Base-by-base conservation (phyloP, 139 green algal species). In the Coelastrella sp. region DNA sequence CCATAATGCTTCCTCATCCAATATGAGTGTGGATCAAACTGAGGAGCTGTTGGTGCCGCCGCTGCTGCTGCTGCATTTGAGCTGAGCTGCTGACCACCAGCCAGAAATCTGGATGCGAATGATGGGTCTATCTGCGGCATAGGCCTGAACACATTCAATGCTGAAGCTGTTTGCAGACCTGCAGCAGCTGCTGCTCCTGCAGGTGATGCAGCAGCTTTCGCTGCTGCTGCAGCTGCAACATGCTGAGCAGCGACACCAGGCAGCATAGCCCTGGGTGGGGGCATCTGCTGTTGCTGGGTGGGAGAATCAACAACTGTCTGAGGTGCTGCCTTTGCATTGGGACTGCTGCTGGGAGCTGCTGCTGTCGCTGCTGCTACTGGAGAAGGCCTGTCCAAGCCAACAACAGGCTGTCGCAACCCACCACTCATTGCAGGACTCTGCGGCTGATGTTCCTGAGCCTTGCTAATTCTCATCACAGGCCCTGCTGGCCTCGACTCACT, bases 1-100 rank as follows among this genome's bases (percentile, higher is more conserved):
- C 86, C 86, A 7, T 85, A 90, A 60, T 90, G 86, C 86, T 86
- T 90, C 3, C 58, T 83, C 75, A 86, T 85, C 86, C 86, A 90
- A 47, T 86, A 90, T 3, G 76, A 61, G 20, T 90, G 86, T 13
- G 86, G 86, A 64, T 90, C 86, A 84, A 90, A 90, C 4, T 64
- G 10, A 54, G 71, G 17, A 6, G 20, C 61, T 32, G 22, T 32
- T 10, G 22, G 13, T n/a, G 81, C 81, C 7, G 61, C 22, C 47
- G 61, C 22, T 20, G 17, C 22, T 16, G 61, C 81, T 13, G n/a
- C 11, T 7, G 57, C 6, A 47, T 47, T 47, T 47, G 32, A 47
- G 32, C 32, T 47, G 32, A 47, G 32, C 32, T 47, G 32, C 17
- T 65, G 65, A 59, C 74, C 85, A 7, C 85, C 85, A 71, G 85